A percentile compares a stretch with the other conserved stretches of the same genome.
phyloP scores from a whole-genome alignment of 2,329 filamentous ascomycete genomes.

The Didymella arachidicola region DNA sequence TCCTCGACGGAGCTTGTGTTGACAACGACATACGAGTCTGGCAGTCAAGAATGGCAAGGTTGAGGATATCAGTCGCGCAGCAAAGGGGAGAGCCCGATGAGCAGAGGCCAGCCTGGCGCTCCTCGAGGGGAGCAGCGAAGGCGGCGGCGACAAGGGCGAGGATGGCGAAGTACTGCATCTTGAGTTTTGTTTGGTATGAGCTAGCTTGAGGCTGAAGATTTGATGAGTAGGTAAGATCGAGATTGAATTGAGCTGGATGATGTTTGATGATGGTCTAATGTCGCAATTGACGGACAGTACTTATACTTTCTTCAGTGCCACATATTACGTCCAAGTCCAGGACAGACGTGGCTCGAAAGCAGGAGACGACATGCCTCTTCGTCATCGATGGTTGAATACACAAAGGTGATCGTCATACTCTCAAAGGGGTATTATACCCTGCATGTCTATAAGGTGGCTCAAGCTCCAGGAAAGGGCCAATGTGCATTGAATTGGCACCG shows the following conservation, averaged over 20 bases:
- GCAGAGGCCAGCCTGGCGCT: constrained; percentile 49
- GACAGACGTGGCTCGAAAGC: neutral
- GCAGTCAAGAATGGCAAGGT: constrained; percentile 66
- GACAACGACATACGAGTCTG: constrained; percentile 56
- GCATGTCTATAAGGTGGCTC: constrained; percentile 14
- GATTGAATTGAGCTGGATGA: constrained; percentile 30
- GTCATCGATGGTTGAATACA: constrained; percentile 13
- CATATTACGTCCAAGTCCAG: constrained; percentile 4
- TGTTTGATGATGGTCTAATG: constrained; percentile 37
- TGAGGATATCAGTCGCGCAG: constrained; percentile 69
- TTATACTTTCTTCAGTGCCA: constrained; percentile 40
- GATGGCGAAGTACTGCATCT: constrained; percentile 48
- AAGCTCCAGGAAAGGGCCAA: constrained; percentile 6
- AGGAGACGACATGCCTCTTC: constrained; percentile 19
- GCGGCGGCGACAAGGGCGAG: constrained; percentile 44
- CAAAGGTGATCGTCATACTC: constrained; percentile 8
- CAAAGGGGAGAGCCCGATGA: constrained; percentile 57
- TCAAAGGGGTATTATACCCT: constrained; percentile 11
- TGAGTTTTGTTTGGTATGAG: constrained; percentile 27
- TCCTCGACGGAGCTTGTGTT: neutral
- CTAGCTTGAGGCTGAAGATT: neutral
- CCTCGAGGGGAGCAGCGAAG: constrained; percentile 42
- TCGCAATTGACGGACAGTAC: constrained; percentile 30
- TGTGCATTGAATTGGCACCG: neutral
- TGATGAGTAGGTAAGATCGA: constrained; percentile 21